Evolutionary conservation across 225 moss, liverwort and hornwort species (phyloP), one percentile per base, ranked within the genome.

Genomic region (Pseudisothecium myosuroides): DNA sequence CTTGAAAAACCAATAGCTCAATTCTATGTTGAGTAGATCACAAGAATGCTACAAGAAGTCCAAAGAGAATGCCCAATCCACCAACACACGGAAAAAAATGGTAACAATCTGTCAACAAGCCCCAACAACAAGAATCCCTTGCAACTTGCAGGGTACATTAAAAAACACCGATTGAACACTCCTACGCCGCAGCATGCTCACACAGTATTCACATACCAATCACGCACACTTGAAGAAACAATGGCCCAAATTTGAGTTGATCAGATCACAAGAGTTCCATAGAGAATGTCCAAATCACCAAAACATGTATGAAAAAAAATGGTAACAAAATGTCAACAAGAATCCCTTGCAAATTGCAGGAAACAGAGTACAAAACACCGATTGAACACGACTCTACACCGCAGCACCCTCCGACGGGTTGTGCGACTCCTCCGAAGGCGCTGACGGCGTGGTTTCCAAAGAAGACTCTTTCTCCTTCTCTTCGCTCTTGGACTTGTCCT

Each of bases 401-500:
- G 65, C 26, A 34, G 19, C 41, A 19, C 34, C 14, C 84, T 92
- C 88, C 39, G 90, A 81, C 22, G 87, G 90, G 41, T 88, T 87
- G 14, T 43, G 92, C 17, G 92, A 80, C 12, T 80, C 92, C 10
- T 90, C 90, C 64, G 92, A 86, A 61, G 92, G 90, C 82, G 86
- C 90, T 6, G 92, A 91, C 21, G 92, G 89, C n/a, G 93, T 93
- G 72, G 90, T 90, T 80, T 91, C 93, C 75, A 90, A 88, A 4
- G 94, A 90, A 1, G 94, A 94, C 59, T 93, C 90, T 24, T 89
- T 91, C 66, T 91, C 94, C 71, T 88, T 89, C 24, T 93, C 93
- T 22, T 89, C 90, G 88, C 82, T 79, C 90, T 94, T 93, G 89
- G 91, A 93, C 81, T 94, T 93, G 59, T 92, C 92, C 91, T 93